These are phyloP conservation scores for Trichoderma hamatum DNA, from an alignment of 2,329 filamentous ascomycete species.

Conservation along the genomic window DNA sequence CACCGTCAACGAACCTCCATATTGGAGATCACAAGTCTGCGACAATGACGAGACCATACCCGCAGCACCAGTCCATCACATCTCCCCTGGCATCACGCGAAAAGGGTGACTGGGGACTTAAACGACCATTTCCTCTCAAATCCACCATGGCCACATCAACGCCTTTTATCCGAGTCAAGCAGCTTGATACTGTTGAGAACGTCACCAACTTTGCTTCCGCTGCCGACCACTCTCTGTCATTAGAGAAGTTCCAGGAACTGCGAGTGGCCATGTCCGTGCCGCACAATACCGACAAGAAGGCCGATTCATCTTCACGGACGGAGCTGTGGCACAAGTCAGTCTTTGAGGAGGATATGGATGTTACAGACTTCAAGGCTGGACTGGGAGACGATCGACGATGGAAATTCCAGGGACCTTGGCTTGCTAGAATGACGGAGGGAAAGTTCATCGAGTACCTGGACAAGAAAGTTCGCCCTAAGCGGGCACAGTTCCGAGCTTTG, in stretches of 20 bases:
- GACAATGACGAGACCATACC: slow-evolving; percentile 70
- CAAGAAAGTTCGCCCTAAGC: slow-evolving; percentile 56
- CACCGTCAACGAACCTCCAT: slow-evolving; percentile 51
- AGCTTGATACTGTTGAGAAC: slow-evolving; percentile 83
- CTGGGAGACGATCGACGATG: slow-evolving; percentile 56
- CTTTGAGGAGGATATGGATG: slow-evolving; percentile 62
- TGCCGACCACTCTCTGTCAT: slow-evolving; percentile 76
- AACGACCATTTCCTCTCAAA: slow-evolving; percentile 77
- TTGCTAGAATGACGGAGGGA: slow-evolving; percentile 64
- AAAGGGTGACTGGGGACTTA: slow-evolving; percentile 90
- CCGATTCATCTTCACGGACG: slow-evolving; percentile 25
- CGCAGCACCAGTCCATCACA: slow-evolving; percentile 81
- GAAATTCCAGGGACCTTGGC: slow-evolving; percentile 70
- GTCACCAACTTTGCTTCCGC: slow-evolving; percentile 87
- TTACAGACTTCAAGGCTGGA: slow-evolving; percentile 48
- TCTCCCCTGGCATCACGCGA: slow-evolving; percentile 72
- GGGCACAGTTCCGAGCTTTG: slow-evolving; percentile 58
- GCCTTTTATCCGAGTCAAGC: slow-evolving; percentile 75
- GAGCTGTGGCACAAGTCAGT: slow-evolving; percentile 51
- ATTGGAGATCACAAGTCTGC: slow-evolving; percentile 43
- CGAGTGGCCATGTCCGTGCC: slow-evolving; percentile 69
- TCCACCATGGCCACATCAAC: slow-evolving; percentile 72
- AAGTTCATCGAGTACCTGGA: slow-evolving; percentile 60
- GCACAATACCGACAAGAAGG: slow-evolving; percentile 31
- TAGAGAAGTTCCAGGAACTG: slow-evolving; percentile 86